Percentiles rank a stretch among this genome's conserved stretches.
These are phyloP conservation scores for Avicennia marina DNA, from an alignment of 257 asterid genomes.

Conservation along the genomic window DNA sequence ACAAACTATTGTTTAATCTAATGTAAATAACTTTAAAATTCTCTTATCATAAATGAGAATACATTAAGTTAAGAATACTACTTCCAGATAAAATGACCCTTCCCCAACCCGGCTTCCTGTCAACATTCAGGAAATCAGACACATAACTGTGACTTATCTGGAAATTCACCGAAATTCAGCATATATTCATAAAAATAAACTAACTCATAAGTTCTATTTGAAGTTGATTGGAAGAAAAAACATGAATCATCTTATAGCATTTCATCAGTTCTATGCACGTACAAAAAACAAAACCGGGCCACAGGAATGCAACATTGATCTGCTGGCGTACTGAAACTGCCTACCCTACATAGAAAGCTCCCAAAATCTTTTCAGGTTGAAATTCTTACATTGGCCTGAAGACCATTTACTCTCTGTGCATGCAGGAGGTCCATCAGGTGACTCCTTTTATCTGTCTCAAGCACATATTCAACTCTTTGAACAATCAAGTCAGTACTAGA, in stretches of 20 bases:
- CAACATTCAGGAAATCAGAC: no score
- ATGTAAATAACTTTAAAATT: no score
- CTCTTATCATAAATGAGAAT: not conserved
- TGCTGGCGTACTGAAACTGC: not conserved
- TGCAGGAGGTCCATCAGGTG: constrained; percentile 97
- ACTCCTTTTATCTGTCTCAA: constrained; percentile 91
- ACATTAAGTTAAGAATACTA: not conserved
- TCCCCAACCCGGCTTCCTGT: not conserved
- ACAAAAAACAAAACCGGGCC: not conserved
- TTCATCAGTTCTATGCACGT: not conserved
- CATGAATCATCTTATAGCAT: not conserved
- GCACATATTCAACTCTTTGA: constrained; percentile 95
- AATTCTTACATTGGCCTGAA: constrained; percentile 64
- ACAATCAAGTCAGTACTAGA: constrained; percentile 95
- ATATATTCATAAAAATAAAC: not conserved
- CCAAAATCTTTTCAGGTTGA: not conserved
- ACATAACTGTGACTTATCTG: not conserved
- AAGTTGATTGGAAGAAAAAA: not conserved
- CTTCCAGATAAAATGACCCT: not conserved
- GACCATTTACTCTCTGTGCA: constrained; percentile 77
- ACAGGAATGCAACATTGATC: not conserved
- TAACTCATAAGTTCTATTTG: not conserved
- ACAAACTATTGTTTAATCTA: no score
- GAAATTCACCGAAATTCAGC: not conserved
- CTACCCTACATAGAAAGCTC: constrained; percentile 1